Evolutionary conservation across 768 basidiomycete species (phyloP).

Genomic region (Boletus speciosus): DNA sequence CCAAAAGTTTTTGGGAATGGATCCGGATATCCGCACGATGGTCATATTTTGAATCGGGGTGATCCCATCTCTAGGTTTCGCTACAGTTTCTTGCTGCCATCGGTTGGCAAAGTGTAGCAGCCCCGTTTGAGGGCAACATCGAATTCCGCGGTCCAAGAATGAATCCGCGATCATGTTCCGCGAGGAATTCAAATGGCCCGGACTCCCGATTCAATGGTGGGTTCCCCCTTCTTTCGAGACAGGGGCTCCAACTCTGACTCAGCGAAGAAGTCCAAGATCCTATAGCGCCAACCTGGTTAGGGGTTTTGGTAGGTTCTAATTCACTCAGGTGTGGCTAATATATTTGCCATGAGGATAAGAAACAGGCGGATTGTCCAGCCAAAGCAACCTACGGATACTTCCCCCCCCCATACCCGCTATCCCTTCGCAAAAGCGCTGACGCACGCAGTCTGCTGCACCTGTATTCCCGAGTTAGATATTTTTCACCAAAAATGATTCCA

Average conservation of each 20-base stretch:
- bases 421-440: not conserved
- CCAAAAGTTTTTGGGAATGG: no score
- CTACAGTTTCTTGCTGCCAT: no score
- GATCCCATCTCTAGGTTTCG: no score
- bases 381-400: not conserved
- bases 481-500: conserved; percentile 1
- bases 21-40: no score
- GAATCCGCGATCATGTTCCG: conserved; percentile 5
- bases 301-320: no score
- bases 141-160: not conserved
- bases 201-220: not conserved
- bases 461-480: no score
- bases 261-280: not conserved
- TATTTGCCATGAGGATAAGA: conserved; percentile 10
- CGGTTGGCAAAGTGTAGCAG: no score
- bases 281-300: not conserved
- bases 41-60: no score
- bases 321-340: conserved; percentile 8
- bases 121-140: no score
- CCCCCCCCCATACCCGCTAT: not conserved
- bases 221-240: not conserved
- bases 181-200: not conserved
- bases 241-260: conserved; percentile 1
- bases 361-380: not conserved
- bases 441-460: not conserved